Conservation (phyloP, 495 filamentous ascomycete species). For the Immersiella caudata region DNA sequence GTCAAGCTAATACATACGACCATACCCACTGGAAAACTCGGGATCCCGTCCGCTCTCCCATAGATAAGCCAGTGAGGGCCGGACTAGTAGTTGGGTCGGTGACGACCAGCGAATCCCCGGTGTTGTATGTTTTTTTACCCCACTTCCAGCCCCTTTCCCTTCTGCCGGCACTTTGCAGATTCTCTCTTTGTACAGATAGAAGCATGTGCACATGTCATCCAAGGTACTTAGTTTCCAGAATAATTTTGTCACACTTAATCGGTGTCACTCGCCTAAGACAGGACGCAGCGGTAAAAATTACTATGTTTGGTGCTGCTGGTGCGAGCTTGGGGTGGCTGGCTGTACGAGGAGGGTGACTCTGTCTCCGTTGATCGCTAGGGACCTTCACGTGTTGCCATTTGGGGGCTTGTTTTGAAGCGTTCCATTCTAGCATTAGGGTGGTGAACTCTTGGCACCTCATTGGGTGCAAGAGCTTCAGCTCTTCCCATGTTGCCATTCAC, state of each 20-base stretch:
- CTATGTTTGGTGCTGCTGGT: not conserved
- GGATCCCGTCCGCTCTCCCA: conserved; percentile 57
- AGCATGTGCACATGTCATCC: too few relatives aligned
- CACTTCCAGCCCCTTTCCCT: too few relatives aligned
- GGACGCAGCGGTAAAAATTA: too few relatives aligned
- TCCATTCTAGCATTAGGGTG: not conserved
- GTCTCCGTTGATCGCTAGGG: not conserved
- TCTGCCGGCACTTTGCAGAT: too few relatives aligned
- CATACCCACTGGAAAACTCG: conserved; percentile 35
- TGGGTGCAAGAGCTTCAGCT: not conserved
- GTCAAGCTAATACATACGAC: not conserved
- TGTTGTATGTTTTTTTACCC: conserved; percentile 27
- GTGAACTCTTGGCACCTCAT: not conserved
- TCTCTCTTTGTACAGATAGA: too few relatives aligned
- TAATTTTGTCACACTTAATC: too few relatives aligned
- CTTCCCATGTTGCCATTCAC: not conserved
- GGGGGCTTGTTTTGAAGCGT: not conserved
- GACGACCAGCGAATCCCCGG: conserved; percentile 26
- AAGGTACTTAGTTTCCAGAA: too few relatives aligned
- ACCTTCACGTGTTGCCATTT: not conserved
- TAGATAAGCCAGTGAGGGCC: conserved; percentile 41
- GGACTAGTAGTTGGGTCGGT: conserved; percentile 29
- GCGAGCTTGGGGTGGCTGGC: not conserved
- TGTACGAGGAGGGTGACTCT: not conserved
- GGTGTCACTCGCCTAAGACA: too few relatives aligned